phyloP scores from a whole-genome alignment of 257 asterid species.

The Solanum pinnatisectum region DNA sequence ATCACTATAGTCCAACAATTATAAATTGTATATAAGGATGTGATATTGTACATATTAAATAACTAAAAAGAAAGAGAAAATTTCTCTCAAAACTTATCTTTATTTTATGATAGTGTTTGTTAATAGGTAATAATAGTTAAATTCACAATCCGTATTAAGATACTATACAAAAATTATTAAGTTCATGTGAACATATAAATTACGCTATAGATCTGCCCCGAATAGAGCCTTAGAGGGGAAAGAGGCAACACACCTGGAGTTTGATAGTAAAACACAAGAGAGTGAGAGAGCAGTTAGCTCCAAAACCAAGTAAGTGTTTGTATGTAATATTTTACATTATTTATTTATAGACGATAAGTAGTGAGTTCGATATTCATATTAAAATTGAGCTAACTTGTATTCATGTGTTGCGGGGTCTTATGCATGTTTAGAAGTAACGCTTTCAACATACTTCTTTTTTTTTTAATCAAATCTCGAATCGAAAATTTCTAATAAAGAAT shows the following conservation, averaged over 20 bases:
- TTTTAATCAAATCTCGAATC: no score
- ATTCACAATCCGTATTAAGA: not conserved
- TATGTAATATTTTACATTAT: not conserved
- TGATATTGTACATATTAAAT: not conserved
- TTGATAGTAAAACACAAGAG: not conserved
- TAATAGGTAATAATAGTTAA: not conserved
- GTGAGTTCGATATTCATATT: not conserved
- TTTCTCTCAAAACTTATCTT: not conserved
- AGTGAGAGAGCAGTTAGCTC: not conserved
- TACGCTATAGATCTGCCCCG: not conserved
- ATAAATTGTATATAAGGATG: not conserved
- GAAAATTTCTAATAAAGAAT: fast-evolving
- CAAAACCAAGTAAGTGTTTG: not conserved
- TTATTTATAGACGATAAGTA: not conserved
- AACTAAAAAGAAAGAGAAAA: not conserved
- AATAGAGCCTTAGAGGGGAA: not conserved
- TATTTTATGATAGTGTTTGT: not conserved
- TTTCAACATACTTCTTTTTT: no score
- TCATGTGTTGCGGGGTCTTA: no score
- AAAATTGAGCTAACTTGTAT: no score
- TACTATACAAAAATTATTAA: not conserved
- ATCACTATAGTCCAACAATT: not conserved
- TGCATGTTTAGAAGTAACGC: no score
- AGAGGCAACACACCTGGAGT: slow-evolving; percentile 4
- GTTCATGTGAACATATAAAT: not conserved